Evolutionary conservation across 2,329 filamentous ascomycete genomes (phyloP), one percentile per base, ranked within the genome.

Genomic region (Alternaria sp.): DNA sequence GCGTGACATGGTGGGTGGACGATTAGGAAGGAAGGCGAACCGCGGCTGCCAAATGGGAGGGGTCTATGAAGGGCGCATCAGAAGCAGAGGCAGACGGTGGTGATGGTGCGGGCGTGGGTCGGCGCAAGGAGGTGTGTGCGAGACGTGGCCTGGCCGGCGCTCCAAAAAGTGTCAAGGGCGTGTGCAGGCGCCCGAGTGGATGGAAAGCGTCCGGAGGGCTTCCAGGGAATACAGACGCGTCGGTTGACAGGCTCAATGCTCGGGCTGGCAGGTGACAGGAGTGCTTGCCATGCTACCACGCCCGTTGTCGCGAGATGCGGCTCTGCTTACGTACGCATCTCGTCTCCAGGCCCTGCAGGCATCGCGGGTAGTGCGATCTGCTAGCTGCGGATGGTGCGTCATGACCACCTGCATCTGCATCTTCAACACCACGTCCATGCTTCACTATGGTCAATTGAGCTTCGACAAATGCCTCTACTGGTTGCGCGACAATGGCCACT

Each of bases 1-100:
- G 82, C 92, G 92, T 77, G 85, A 86, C 87, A 89, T 88, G 78
- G 63, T 63, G 67, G 63, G 57, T 53, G 65, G 44, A 55, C 47
- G 51, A 47, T 47, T 41, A 58, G 58, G 55, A 65, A 56, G 63
- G 60, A 57, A 68, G 71, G 73, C 73, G 72, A 71, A 76, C 71
- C 67, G 70, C 63, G 59, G 76, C 65, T 75, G 76, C 76, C 74
- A 71, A 64, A 56, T 64, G 41, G 60, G 56, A 55, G 53, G 37
- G 15, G 63, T 71, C 75, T 79, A 80, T 68, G 61, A 55, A 58
- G 45, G 66, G 71, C 47, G 77, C 78, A 80, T 80, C 71, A 78
- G 75, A 75, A 61, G 61, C 64, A 66, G 47, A 45, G 62, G 33
- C 30, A 18, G 57, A 54, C 51, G 60, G 62, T 54, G 61, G 61